Percentiles rank a stretch among this genome's conserved stretches.
Conservation (phyloP, 495 filamentous ascomycete genomes). For the Aspergillus ostianus region DNA sequence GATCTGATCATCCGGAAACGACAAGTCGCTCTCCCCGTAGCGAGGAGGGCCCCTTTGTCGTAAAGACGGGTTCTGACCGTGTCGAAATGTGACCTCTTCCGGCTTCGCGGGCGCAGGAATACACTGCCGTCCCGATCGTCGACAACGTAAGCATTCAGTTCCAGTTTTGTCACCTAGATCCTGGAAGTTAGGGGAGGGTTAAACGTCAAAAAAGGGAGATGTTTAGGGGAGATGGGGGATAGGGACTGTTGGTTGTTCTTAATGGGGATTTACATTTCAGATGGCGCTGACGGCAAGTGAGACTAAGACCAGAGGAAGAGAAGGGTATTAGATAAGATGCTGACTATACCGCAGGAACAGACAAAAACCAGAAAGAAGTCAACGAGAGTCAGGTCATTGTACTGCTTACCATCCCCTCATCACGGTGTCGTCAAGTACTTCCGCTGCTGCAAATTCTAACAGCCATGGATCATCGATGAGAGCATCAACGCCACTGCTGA, state of each 20-base stretch:
- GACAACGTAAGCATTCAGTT: constrained; percentile 41
- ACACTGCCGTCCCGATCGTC: constrained; percentile 43
- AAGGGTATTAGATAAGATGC: constrained; percentile 11
- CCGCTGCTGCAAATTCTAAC: constrained; percentile 16
- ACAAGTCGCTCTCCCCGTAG: constrained; percentile 43
- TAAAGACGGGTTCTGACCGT: constrained; percentile 44
- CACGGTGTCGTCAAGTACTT: constrained; percentile 28
- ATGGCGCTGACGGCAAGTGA: constrained; percentile 48
- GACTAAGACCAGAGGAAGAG: constrained; percentile 23
- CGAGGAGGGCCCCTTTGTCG: constrained; percentile 39
- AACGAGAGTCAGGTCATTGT: not conserved
- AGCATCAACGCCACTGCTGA: constrained; percentile 10
- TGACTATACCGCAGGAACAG: not conserved
- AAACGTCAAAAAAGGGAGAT: not conserved
- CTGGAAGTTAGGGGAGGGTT: not conserved
- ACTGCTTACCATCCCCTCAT: constrained; percentile 45
- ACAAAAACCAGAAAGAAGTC: not conserved
- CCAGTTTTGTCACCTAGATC: constrained; percentile 42
- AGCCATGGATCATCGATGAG: constrained; percentile 23
- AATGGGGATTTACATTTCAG: constrained; percentile 36
- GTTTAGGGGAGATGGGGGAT: not conserved
- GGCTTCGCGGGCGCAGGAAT: constrained; percentile 39
- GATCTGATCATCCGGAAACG: constrained; percentile 40
- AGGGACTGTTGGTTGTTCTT: constrained; percentile 2
- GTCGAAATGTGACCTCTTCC: constrained; percentile 44